Evolutionary conservation across 768 basidiomycete genomes (phyloP), one percentile per base, ranked within the genome.

Genomic region (Serendipita sp.): DNA sequence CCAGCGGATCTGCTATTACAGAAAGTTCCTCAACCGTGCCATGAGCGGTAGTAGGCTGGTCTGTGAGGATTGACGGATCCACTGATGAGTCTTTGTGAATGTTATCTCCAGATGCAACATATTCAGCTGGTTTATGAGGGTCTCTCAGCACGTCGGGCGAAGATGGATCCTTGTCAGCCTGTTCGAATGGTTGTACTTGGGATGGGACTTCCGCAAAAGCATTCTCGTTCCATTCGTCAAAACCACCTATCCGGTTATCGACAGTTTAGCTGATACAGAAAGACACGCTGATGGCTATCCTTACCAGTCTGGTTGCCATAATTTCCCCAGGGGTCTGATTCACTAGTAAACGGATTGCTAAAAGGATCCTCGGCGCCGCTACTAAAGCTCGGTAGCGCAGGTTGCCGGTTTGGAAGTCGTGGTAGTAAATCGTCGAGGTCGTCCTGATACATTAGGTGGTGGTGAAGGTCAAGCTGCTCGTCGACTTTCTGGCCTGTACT

Each of bases 351-450:
- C 16, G 56, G 56, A n/a, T 60, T 60, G 23, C 35, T 30, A 32
- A 60, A 60, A 3, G 56, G 56, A 32, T 60, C 56, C n/a, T 30
- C 56, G 1, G 23, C 11, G 30, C 8, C 18, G 32, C 35, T 35
- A 32, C n/a, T 36, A 36, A 60, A 60, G 10, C 56, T 60, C 16
- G 56, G 56, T 28, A 60, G 28, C n/a, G 56, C 56, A n/a, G 18
- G 16, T 60, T 60, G 56, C 8, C 56, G 56, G 23, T 23, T 60
- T 60, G 56, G 56, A 36, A 60, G 56, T 35, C 23, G 23, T 36
- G 56, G 56, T n/a, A 60, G 34, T n/a, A 60, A n/a, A n/a, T 60
- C 56, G 56, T 30, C 23, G 16, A 60, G 56, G 56, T 60, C 56
- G 34, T 60, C 56, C 32, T 60, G 28, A 35, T 60, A 60, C 56